A percentile compares a stretch with the other conserved stretches of the same genome.
Conservation (phyloP, 148 eudicot genomes). For the Agrostemma githago region DNA sequence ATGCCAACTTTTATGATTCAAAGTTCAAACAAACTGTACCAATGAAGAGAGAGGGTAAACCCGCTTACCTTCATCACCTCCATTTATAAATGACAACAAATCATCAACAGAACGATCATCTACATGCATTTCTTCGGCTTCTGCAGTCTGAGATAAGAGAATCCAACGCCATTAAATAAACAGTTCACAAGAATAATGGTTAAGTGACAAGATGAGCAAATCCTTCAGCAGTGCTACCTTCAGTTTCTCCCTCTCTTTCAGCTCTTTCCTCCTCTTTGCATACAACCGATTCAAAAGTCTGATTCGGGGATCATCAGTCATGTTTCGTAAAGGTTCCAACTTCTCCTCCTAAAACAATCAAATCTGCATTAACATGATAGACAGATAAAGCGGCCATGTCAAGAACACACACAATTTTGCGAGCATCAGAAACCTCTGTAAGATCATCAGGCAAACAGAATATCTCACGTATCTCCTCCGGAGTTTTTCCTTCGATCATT, state of each 20-base stretch:
- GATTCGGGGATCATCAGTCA: slow-evolving; percentile 79
- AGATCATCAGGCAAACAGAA: slow-evolving; percentile 96
- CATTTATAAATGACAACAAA: slow-evolving; percentile 81
- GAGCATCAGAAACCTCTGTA: slow-evolving; percentile 87
- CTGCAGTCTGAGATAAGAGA: slow-evolving; percentile 48
- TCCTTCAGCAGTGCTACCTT: slow-evolving; percentile 43
- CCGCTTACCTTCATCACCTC: slow-evolving; percentile 56
- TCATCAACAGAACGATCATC: slow-evolving; percentile 92
- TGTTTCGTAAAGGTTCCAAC: slow-evolving; percentile 83
- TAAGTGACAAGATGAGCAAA: neutral
- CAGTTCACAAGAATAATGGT: neutral
- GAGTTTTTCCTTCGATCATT: slow-evolving; percentile 73
- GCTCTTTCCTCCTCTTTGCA: slow-evolving; percentile 85
- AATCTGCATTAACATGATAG: slow-evolving; percentile 38
- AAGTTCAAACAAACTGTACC: slow-evolving; percentile 1
- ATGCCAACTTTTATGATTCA: neutral
- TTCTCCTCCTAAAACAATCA: slow-evolving; percentile 78
- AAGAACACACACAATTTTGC: slow-evolving; percentile 50
- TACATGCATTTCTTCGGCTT: slow-evolving; percentile 53
- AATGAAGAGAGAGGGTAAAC: slow-evolving; percentile 4
- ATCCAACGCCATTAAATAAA: slow-evolving; percentile 18
- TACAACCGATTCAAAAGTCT: slow-evolving; percentile 78
- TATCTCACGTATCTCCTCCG: slow-evolving; percentile 93
- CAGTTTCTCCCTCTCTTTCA: slow-evolving; percentile 57
- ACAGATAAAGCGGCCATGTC: slow-evolving; percentile 33